phyloP scores from a whole-genome alignment of 257 asterid genomes.

The Nicotiana paniculata region DNA sequence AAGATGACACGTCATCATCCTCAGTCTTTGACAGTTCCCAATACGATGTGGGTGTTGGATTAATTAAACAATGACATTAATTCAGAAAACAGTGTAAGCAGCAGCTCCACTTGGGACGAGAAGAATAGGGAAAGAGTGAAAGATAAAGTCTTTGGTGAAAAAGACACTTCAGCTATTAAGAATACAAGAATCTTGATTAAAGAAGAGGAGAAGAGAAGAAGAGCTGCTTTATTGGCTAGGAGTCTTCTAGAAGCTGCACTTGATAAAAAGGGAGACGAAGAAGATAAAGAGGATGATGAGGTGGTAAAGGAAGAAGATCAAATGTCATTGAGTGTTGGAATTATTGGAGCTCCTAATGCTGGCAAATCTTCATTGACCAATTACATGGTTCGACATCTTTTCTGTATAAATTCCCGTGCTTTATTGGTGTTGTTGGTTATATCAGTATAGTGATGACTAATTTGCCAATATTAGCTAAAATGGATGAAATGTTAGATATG shows the following conservation, averaged over 20 bases:
- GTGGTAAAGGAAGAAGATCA: constrained; percentile 75
- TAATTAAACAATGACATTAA: constrained; percentile 5
- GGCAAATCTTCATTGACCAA: constrained; percentile 93
- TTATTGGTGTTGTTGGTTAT: background rate
- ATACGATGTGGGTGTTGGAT: constrained; percentile 16
- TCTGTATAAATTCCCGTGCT: background rate
- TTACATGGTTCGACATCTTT: constrained; percentile 40
- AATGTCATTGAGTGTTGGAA: constrained; percentile 81
- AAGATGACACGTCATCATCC: constrained; percentile 27
- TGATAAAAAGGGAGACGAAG: constrained; percentile 21
- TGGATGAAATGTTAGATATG: background rate
- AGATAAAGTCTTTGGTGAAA: constrained; percentile 51
- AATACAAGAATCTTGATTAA: constrained; percentile 36
- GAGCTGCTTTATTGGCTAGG: constrained; percentile 56
- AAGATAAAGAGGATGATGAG: constrained; percentile 33
- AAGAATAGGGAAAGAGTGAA: constrained; percentile 59
- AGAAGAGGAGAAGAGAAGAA: constrained; percentile 63
- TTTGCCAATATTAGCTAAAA: background rate
- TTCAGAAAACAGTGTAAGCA: constrained; percentile 5
- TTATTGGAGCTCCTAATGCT: constrained; percentile 96
- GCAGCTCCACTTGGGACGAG: constrained; percentile 44
- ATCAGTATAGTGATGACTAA: background rate
- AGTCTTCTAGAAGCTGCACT: constrained; percentile 46
- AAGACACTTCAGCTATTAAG: constrained; percentile 22
- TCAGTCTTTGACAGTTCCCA: constrained; percentile 62